phyloP scores from a whole-genome alignment of 2,329 filamentous ascomycete species.

The Lachnellula arida region DNA sequence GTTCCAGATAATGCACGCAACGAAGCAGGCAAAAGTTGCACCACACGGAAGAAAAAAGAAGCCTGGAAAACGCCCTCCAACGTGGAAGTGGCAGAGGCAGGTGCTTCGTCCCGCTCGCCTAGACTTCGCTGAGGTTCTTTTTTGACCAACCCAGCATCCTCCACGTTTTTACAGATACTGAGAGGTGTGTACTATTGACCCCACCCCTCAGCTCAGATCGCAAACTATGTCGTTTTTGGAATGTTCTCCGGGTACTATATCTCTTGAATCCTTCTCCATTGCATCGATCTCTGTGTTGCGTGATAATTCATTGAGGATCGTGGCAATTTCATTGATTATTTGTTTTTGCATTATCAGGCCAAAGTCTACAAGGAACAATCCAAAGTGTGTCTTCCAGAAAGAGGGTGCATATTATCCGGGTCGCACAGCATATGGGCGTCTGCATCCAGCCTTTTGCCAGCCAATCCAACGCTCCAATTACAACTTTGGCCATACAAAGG shows the following conservation, averaged over 20 bases:
- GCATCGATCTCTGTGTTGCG: background rate
- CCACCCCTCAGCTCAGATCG: background rate
- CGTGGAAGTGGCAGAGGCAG: background rate
- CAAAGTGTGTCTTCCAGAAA: background rate
- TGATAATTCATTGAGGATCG: background rate
- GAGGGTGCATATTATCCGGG: background rate
- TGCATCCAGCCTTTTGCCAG: background rate
- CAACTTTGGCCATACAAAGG: background rate
- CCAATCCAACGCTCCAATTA: background rate
- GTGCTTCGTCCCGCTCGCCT: background rate
- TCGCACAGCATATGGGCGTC: background rate
- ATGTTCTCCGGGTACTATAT: background rate
- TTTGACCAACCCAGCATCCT: too few relatives aligned
- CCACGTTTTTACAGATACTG: background rate
- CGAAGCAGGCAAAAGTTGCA: background rate
- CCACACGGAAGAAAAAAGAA: background rate
- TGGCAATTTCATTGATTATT: too few relatives aligned
- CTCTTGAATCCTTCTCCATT: background rate
- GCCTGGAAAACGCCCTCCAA: background rate
- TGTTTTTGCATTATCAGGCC: background rate
- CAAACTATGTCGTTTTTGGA: background rate
- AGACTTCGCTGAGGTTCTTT: background rate
- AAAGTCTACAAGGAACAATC: background rate
- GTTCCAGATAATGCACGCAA: background rate
- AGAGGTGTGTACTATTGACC: background rate